phyloP scores from a whole-genome alignment of 2,329 filamentous ascomycete genomes.

The Aspergillus fijiensis region DNA sequence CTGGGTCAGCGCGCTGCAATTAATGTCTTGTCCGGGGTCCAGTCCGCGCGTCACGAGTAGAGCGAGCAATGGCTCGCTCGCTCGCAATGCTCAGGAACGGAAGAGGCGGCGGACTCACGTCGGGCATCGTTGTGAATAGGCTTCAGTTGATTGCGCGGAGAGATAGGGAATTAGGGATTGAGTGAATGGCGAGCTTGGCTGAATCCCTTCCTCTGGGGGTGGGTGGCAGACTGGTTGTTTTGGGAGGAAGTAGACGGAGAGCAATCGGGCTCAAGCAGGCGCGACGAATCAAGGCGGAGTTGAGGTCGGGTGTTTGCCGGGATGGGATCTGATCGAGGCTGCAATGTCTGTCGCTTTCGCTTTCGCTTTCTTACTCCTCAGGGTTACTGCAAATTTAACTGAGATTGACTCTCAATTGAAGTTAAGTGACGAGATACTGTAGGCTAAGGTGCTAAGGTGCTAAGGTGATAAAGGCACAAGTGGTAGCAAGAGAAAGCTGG shows the following conservation, averaged over 20 bases:
- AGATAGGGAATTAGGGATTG: slow-evolving; percentile 3
- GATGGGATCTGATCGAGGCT: background rate
- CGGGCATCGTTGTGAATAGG: slow-evolving; percentile 32
- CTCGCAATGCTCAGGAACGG: background rate
- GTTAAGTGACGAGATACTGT: no score
- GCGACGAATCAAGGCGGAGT: slow-evolving; percentile 15
- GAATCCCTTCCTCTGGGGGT: background rate
- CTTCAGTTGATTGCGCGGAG: slow-evolving; percentile 4
- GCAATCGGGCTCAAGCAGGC: slow-evolving; percentile 11
- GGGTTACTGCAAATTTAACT: background rate
- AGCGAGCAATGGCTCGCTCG: slow-evolving; percentile 1
- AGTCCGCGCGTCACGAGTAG: slow-evolving; percentile 9
- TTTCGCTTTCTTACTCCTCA: no score
- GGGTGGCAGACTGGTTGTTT: background rate
- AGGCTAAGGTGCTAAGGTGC: slow-evolving; percentile 1
- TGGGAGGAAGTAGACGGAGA: slow-evolving; percentile 4
- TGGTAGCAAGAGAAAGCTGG: slow-evolving; percentile 3
- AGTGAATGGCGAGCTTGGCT: background rate
- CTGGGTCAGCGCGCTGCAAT: slow-evolving; percentile 25
- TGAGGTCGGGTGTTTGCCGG: slow-evolving; percentile 14
- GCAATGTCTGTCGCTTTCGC: no score
- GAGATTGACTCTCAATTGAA: background rate
- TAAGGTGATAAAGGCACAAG: background rate
- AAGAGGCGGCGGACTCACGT: slow-evolving; percentile 28
- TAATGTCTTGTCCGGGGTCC: slow-evolving; percentile 2